Conservation (phyloP, 176 grass and related monocot genomes). For the Oryza australiensis region DNA sequence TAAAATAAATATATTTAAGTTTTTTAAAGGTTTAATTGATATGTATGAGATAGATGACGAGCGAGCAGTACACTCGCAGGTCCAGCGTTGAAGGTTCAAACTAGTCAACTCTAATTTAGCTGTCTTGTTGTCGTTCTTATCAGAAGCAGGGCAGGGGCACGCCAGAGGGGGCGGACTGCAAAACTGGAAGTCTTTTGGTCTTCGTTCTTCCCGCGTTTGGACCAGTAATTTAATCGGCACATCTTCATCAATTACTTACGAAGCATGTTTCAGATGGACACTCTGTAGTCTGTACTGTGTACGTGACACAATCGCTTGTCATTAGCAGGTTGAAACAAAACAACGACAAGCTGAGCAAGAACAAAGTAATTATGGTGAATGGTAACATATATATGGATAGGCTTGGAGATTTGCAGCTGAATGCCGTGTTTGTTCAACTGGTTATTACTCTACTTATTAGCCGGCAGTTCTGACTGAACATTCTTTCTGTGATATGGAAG, state of each 20-base stretch:
- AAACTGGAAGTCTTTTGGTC: not conserved
- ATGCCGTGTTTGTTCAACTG: not conserved
- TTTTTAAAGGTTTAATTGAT: too few relatives aligned
- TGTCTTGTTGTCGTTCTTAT: not conserved
- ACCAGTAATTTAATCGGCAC: not conserved
- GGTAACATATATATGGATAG: not conserved
- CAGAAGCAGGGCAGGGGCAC: not conserved
- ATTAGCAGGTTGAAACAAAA: not conserved
- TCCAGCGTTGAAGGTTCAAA: not conserved
- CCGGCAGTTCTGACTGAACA: not conserved
- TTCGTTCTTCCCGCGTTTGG: conserved; percentile 7
- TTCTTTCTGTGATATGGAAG: not conserved
- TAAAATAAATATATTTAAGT: too few relatives aligned
- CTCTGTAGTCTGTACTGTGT: not conserved
- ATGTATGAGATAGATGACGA: too few relatives aligned
- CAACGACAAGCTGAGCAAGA: not conserved
- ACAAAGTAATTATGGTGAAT: not conserved
- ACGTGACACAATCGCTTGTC: not conserved
- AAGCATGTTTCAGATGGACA: not conserved
- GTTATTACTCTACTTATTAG: not conserved
- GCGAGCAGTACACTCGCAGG: too few relatives aligned
- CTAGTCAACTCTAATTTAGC: not conserved
- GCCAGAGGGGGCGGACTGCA: not conserved
- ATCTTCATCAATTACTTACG: not conserved
- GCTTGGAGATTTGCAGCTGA: too few relatives aligned